Base-by-base conservation (phyloP, 441 rosid genomes). In the Corymbia citriodora region DNA sequence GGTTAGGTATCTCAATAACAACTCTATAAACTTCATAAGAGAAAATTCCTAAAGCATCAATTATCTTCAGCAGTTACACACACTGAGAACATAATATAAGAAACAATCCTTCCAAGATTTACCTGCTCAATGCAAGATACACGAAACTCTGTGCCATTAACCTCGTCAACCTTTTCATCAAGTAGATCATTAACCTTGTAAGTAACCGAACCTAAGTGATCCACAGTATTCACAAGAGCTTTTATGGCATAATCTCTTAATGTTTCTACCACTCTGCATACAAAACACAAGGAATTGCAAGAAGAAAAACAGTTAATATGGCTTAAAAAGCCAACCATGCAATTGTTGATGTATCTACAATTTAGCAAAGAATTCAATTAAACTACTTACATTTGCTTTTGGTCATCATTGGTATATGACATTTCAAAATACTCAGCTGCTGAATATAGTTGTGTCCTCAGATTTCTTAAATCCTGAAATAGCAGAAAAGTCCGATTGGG, bases 361-460 rank as follows among this genome's bases (percentile, higher is more conserved):
- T 31, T n/a, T n/a, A 29, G 57, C 45, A 87, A 87, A 57, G 31
- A 87, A 87, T 8, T 33, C 29, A 33, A 8, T 55, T 19, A 49
- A 45, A 87, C 65, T 92, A 93, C 99, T 95, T 93, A 98, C 99
- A 96, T 94, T 82, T 97, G 96, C 90, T 96, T 97, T 90, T 98
- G 96, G 91, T 95, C 97, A 55, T 97, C 99, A 40, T 94, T 94
- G 87, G 96, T 94, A 94, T 96, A 97, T 31, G 99, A 96, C 85
- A 96, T 92, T 87, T 98, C 99, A 91, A 98, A 98, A 92, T 98
- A 97, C 93, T 98, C 99, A 1, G 99, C 99, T 57, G 99, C 99
- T 17, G 99, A 94, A 91, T 98, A 98, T 89, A 98, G 93, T 87
- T 97, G 99, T 55, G 94, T 90, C 92, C 99, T 91, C 90, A 98